Conservation (phyloP, 495 filamentous ascomycete genomes). For the Alectoria sarmentosa region DNA sequence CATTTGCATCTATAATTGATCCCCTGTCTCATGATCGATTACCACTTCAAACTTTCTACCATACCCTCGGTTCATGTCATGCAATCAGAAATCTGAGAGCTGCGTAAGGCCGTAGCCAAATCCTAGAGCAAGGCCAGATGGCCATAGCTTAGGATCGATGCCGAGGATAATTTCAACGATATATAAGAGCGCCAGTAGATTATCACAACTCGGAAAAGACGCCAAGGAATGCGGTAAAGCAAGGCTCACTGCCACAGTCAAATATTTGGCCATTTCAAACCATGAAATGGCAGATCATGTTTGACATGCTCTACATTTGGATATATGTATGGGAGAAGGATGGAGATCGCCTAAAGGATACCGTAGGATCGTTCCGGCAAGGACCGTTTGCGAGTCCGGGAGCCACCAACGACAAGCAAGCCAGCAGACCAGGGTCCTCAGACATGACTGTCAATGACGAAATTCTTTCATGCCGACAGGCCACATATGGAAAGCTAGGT, state of each 20-base stretch:
- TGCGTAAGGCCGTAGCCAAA: background rate
- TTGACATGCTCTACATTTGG: background rate
- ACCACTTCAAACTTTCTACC: no score
- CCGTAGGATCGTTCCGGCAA: constrained; percentile 5
- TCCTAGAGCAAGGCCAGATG: background rate
- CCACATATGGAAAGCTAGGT: background rate
- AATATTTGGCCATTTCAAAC: no score
- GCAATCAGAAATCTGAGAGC: constrained; percentile 9
- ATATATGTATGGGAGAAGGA: background rate
- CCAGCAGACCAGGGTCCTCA: background rate
- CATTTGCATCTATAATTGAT: background rate
- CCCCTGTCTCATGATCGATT: background rate
- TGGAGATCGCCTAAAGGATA: constrained; percentile 6
- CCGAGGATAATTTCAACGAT: constrained; percentile 8
- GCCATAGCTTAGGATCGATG: constrained; percentile 9
- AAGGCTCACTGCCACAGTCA: constrained; percentile 6
- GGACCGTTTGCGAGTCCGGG: constrained; percentile 3
- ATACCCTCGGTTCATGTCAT: constrained; percentile 10
- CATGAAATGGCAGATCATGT: background rate
- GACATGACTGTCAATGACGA: background rate
- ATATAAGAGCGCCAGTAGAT: constrained; percentile 19
- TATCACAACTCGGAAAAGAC: background rate
- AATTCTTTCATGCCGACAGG: background rate
- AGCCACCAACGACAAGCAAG: background rate
- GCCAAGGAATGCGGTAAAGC: background rate